These are phyloP conservation scores for Castanospermum australe DNA, from an alignment of 306 rosid species.

Conservation along the genomic window DNA sequence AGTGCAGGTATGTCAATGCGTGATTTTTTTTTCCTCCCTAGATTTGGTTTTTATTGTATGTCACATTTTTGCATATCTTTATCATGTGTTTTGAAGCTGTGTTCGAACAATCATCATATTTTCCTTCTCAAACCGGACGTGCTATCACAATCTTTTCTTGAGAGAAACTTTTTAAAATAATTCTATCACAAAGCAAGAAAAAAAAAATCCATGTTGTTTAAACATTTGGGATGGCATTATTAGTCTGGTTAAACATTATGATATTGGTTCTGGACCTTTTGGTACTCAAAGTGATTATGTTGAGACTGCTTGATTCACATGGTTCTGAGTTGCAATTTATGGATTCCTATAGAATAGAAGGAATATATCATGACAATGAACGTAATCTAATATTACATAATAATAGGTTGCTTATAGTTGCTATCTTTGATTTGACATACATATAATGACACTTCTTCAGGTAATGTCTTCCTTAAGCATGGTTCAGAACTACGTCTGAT, in stretches of 20 bases:
- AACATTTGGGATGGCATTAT: neutral
- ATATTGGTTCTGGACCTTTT: neutral
- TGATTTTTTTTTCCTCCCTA: neutral
- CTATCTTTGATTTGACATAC: neutral
- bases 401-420: neutral
- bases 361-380: neutral
- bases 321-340: neutral
- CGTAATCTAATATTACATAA: neutral
- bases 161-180: neutral
- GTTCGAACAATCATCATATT: neutral
- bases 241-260: neutral
- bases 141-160: neutral
- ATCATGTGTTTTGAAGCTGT: neutral
- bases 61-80: neutral
- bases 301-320: neutral
- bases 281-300: neutral
- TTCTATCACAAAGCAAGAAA: neutral
- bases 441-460: neutral
- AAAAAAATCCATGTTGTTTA: neutral
- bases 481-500: constrained; percentile 44
- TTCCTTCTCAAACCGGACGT: neutral
- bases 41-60: neutral
- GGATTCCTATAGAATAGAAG: neutral
- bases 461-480: constrained; percentile 49
- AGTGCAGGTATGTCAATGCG: constrained; percentile 72